Percentiles rank a stretch among this genome's conserved stretches.
Conservation (phyloP, 2,329 filamentous ascomycete genomes). For the Fusarium concolor region DNA sequence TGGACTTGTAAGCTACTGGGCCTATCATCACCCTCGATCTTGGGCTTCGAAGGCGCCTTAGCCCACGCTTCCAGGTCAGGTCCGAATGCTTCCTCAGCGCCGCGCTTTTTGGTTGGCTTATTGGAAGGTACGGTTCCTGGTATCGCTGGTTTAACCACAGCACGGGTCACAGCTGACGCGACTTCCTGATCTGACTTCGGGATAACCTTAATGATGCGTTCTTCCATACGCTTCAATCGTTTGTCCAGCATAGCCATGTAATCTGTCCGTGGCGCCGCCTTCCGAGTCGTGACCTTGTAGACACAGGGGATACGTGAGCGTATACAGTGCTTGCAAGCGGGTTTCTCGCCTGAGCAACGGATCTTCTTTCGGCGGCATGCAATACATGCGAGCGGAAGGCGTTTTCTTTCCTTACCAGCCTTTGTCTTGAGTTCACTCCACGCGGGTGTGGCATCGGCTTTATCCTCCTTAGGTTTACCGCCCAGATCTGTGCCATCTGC, state of each 20-base stretch:
- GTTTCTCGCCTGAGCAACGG: constrained; percentile 96
- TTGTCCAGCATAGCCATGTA: constrained; percentile 99
- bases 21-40: constrained; percentile 56
- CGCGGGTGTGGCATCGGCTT: constrained; percentile 68
- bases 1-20: constrained; percentile 68
- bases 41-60: constrained; percentile 65
- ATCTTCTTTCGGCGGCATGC: constrained; percentile 98
- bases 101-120: constrained; percentile 78
- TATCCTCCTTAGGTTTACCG: constrained; percentile 67
- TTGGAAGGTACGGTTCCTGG: constrained; percentile 62
- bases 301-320: constrained; percentile 94
- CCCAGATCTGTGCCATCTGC: constrained; percentile 67
- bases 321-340: constrained; percentile 95
- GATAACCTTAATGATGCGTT: constrained; percentile 94
- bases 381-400: constrained; percentile 92
- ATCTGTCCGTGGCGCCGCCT: constrained; percentile 93
- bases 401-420: constrained; percentile 94
- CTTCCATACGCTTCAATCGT: constrained; percentile 95
- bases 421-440: constrained; percentile 91
- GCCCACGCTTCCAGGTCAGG: constrained; percentile 86
- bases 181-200: constrained; percentile 85
- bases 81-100: constrained; percentile 88
- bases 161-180: constrained; percentile 76
- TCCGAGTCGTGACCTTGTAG: constrained; percentile 95
- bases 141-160: constrained; percentile 84